Evolutionary conservation across 805 yeast species (phyloP).

Genomic region (Saturnispora kantuleensis): DNA sequence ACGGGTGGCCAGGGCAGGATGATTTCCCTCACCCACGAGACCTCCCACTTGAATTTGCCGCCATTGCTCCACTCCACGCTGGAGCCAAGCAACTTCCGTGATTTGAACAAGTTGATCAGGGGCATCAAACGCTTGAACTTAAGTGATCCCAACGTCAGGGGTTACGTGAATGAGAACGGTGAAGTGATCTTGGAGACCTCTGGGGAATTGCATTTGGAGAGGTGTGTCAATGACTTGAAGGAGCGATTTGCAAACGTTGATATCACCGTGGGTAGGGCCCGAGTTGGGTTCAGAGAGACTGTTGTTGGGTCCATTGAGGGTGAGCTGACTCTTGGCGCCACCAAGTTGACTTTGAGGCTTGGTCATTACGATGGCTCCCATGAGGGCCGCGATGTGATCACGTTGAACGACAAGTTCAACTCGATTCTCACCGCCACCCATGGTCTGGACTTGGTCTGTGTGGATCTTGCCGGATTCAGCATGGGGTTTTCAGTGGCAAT

Average conservation of each 20-base stretch:
- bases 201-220: conserved; percentile 91
- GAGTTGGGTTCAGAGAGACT: conserved; percentile 90
- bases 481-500: conserved; percentile 82
- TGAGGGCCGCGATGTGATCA: conserved; percentile 22
- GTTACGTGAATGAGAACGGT: conserved; percentile 79
- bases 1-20: conserved; percentile 22
- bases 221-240: conserved; percentile 83
- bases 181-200: conserved; percentile 92
- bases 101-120: conserved; percentile 60
- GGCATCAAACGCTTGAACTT: conserved; percentile 73
- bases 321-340: background rate
- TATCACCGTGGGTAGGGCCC: conserved; percentile 79
- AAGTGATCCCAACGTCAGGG: conserved; percentile 93
- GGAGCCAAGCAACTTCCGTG: conserved; percentile 85
- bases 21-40: conserved; percentile 67
- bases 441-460: background rate
- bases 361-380: conserved; percentile 1
- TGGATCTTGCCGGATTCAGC: conserved; percentile 8
- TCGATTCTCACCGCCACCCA: conserved; percentile 62
- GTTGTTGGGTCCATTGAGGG: conserved; percentile 30
- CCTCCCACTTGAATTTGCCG: conserved; percentile 62
- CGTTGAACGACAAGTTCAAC: conserved; percentile 34
- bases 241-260: conserved; percentile 91
- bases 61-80: conserved; percentile 93
- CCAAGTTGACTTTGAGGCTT: conserved; percentile 25